Base-by-base conservation (phyloP, 352 stramenopile genomes). In the Phytophthora meadii region DNA sequence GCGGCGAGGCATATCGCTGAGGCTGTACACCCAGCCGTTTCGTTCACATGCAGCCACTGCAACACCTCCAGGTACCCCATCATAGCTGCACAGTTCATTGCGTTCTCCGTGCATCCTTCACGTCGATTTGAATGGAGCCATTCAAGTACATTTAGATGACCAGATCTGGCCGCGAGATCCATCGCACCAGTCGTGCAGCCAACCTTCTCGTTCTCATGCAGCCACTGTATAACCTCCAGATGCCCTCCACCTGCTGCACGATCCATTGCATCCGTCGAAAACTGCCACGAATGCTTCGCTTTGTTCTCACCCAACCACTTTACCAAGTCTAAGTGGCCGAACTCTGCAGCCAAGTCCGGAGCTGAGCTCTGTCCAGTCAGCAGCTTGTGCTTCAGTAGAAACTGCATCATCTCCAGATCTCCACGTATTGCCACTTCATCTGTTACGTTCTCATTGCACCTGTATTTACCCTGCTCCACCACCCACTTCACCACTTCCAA, bases 41-140 rank as follows among this genome's bases (percentile, higher is more conserved):
- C 14, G 37, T 62, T 49, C n/a, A n/a, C 15, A 36, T 64, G 50
- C 5, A 69, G n/a, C 53, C 53, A 52, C 28, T 52, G 9, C 11
- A 65, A 15, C 24, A 52, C 27, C 1, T 57, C 37, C 10, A 65
- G 19, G 24, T 55, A 36, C 1, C 55, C 55, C 9, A 5, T 42
- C 19, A 28, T 28, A 30, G 55, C 55, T 5, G 55, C 55, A 24
- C 24, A 25, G 34, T 55, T 25, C 22, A 63, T 55, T 9, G 45
- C 55, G 2, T 27, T 27, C 10, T 32, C 25, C 11, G 56, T 53
- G 27, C 46, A 28, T 53, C 46, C 27, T 28, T 53, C 46, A 40
- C 8, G 46, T 41, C 46, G 46, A 9, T 53, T 53, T 41, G 28
- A 10, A 41, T 40, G n/a, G 1, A 53, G 46, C 46, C 46, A 53